These are phyloP conservation scores for Brassica carinata DNA, from an alignment of 345 rosid species.

Conservation along the genomic window DNA sequence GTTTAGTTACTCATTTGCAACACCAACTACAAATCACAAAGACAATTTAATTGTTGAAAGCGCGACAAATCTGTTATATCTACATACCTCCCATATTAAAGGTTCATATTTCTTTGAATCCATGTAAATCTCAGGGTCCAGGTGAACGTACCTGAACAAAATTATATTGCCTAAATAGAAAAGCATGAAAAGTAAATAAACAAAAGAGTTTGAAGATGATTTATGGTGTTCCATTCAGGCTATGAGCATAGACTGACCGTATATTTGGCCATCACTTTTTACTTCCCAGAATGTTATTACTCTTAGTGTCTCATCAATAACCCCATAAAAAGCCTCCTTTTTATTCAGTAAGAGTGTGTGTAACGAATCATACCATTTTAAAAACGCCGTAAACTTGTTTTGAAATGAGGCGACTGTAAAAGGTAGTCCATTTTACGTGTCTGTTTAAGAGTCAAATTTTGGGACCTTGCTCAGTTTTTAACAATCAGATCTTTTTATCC, in stretches of 20 bases:
- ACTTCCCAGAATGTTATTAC: constrained; percentile 74
- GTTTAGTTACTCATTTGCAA: neutral
- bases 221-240: neutral
- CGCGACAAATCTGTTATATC: neutral
- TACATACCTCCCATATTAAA: constrained; percentile 82
- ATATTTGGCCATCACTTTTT: constrained; percentile 52
- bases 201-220: neutral
- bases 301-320: constrained; percentile 85
- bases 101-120: constrained; percentile 69
- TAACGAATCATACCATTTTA: neutral
- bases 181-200: neutral
- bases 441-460: too few species aligned
- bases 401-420: too few species aligned
- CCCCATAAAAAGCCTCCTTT: constrained; percentile 39
- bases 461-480: too few species aligned
- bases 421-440: too few species aligned
- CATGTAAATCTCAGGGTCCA: constrained; percentile 61
- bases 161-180: constrained; percentile 53
- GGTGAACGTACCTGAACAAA: constrained; percentile 79
- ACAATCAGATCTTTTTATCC: too few species aligned
- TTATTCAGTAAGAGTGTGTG: neutral
- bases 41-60: neutral
- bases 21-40: neutral
- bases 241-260: constrained; percentile 48
- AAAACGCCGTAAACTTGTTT: neutral